Base-by-base conservation (phyloP, 805 yeast species). In the Sporopachydermia quercuum region DNA sequence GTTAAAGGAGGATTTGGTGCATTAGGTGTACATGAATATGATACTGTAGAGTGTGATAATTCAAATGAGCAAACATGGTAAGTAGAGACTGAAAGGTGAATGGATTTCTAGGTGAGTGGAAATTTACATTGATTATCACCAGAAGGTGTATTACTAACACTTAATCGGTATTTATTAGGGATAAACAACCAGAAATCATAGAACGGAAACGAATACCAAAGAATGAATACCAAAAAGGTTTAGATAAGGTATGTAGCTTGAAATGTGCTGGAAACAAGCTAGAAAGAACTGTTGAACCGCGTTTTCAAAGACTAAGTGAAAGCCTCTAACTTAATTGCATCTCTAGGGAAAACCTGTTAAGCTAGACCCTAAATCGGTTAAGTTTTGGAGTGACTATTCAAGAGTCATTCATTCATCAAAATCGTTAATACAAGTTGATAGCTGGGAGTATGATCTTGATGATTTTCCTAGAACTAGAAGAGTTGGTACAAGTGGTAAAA, bases 1-100 rank as follows among this genome's bases (percentile, higher is more conserved):
- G 68, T 76, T 37, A 62, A 67, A 15, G 78, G 80, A 38, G 95
- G 95, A 0, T 71, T 67, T 50, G 96, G 96, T 0, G 61, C 84
- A 1, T 55, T 83, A 36, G 69, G 72, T 2, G 66, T 64, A 42
- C 68, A 57, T 50, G 79, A 75, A 40, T 75, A 71, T 44, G 60
- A 58, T 15, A 48, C 51, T 4, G 49, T 23, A 23, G 8, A n/a
- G n/a, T 23, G n/a, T 8, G 30, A 23, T 8, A 23, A 23, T 23
- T 23, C 13, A 23, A 23, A 23, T 23, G 3, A 50, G 49, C 8
- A 54, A 54, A 34, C 47, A 47, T 35, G 52, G 50, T 34, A 43
- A 51, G 40, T 47, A 47, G 38, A 39, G 42, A 8, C 40, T 46
- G 42, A 41, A n/a, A n/a, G n/a, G n/a, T n/a, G n/a, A n/a, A n/a